phyloP scores from a whole-genome alignment of 306 rosid genomes.

The Rosa persica region DNA sequence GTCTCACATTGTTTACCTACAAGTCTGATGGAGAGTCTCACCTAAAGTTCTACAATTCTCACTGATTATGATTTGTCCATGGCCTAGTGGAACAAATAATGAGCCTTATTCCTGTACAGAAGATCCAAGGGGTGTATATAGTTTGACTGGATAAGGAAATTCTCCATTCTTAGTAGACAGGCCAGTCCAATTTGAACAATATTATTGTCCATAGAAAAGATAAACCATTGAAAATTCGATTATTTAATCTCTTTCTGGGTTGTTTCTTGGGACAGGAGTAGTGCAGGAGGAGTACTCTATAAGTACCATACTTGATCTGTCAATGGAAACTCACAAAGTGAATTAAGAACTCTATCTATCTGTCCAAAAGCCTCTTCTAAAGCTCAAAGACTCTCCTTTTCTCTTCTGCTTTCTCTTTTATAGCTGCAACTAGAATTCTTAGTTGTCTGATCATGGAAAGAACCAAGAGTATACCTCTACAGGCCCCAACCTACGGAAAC shows the following conservation, averaged over 20 bases:
- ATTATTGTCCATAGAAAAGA: background rate
- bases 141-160: background rate
- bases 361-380: background rate
- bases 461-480: slow-evolving; percentile 26
- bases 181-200: background rate
- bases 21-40: slow-evolving; percentile 16
- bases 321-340: background rate
- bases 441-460: slow-evolving; percentile 20
- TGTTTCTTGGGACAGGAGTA: background rate
- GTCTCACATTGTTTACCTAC: slow-evolving; percentile 21
- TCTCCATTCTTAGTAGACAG: background rate
- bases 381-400: background rate
- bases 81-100: background rate
- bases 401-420: background rate
- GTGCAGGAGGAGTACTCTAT: background rate
- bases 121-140: background rate
- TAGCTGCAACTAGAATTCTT: background rate
- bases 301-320: slow-evolving; percentile 6
- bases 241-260: background rate
- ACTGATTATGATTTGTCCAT: background rate
- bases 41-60: slow-evolving; percentile 14
- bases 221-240: background rate
- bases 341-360: background rate
- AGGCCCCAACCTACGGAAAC: slow-evolving; percentile 63
- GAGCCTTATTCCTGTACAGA: background rate